Conservation (phyloP, 352 stramenopile genomes). For the Pythium aphanidermatum region DNA sequence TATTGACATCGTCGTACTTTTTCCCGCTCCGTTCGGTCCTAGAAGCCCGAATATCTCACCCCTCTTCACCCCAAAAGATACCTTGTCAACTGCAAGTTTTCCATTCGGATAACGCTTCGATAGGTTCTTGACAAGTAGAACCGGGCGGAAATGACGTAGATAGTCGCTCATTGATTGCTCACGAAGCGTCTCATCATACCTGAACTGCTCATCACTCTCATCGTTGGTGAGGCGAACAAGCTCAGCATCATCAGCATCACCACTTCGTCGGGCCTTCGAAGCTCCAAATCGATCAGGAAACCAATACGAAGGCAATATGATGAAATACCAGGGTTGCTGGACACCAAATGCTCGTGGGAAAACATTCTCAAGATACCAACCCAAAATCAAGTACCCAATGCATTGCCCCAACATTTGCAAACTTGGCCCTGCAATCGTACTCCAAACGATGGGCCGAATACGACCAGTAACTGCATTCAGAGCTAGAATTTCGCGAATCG, state of each 20-base stretch:
- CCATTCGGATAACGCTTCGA: constrained; percentile 71
- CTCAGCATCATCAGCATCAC: constrained; percentile 7
- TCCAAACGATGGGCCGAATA: constrained; percentile 39
- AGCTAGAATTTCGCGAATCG: constrained; percentile 41
- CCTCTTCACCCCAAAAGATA: constrained; percentile 84
- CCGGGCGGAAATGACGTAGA: constrained; percentile 44
- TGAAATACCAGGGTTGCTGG: constrained; percentile 91
- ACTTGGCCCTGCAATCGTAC: constrained; percentile 35
- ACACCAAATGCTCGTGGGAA: constrained; percentile 90
- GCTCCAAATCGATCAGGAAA: constrained; percentile 18
- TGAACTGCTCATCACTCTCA: neutral
- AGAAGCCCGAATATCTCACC: constrained; percentile 93
- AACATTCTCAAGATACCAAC: constrained; percentile 93
- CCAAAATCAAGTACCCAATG: constrained; percentile 84
- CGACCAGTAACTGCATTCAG: constrained; percentile 37
- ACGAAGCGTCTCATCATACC: constrained; percentile 51
- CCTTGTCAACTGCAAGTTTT: constrained; percentile 70
- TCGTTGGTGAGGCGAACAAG: constrained; percentile 9
- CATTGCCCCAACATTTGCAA: constrained; percentile 77
- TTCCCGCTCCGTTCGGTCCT: constrained; percentile 92
- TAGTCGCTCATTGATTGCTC: constrained; percentile 56
- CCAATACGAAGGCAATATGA: constrained; percentile 86
- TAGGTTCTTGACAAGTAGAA: constrained; percentile 48
- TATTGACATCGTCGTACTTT: constrained; percentile 96
- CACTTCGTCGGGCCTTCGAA: neutral